Conservation (phyloP, 495 filamentous ascomycete species). For the Terfezia claveryi region DNA sequence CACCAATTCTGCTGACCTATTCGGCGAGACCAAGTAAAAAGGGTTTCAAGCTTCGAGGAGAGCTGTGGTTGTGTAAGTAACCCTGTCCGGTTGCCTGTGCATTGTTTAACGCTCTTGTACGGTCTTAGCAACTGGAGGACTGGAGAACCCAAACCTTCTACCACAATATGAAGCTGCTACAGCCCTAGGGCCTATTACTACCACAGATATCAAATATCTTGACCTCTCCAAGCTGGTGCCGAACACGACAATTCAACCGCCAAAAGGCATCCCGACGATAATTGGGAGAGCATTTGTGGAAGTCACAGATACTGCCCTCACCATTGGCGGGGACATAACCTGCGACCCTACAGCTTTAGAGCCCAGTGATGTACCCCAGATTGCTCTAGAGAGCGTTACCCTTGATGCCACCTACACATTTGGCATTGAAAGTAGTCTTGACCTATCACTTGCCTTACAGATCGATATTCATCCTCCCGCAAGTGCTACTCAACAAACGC, state of each 20-base stretch:
- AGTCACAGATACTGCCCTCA: neutral
- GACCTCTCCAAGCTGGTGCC: constrained; percentile 2
- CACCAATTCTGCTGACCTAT: constrained; percentile 1
- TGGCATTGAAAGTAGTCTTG: neutral
- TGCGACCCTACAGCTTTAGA: neutral
- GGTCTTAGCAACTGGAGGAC: no score
- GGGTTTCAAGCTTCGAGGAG: neutral
- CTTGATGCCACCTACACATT: neutral
- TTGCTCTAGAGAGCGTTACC: constrained; percentile 3
- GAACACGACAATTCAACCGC: neutral
- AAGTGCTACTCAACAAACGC: neutral
- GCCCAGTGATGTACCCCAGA: constrained; percentile 1
- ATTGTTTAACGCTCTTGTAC: no score
- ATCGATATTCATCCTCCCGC: neutral
- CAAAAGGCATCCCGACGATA: constrained; percentile 6
- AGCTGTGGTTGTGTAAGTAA: constrained; percentile 1
- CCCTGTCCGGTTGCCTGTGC: no score
- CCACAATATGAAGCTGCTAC: neutral
- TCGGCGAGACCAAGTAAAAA: neutral
- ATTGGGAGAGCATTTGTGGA: constrained; percentile 2
- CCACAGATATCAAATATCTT: neutral
- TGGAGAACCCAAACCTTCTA: no score
- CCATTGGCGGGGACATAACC: constrained; percentile 1
- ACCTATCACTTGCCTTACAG: neutral
- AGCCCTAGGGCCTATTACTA: neutral